phyloP scores from a whole-genome alignment of 257 asterid species.

The Dorcoceras hygrometricum region DNA sequence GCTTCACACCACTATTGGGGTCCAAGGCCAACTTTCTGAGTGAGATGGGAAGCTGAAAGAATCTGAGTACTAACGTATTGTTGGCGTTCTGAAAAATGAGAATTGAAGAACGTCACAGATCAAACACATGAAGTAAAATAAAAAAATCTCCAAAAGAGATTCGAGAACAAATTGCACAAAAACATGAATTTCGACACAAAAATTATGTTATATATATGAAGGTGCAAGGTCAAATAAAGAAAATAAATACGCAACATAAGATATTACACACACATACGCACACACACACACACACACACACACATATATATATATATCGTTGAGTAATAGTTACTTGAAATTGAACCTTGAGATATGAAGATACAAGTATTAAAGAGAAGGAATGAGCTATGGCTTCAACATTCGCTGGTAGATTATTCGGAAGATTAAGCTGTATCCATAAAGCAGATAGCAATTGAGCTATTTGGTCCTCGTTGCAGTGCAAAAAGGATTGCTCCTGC shows the following conservation, averaged over 20 bases:
- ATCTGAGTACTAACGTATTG: constrained; percentile 48
- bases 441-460: constrained; percentile 77
- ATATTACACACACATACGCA: no score
- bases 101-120: constrained; percentile 1
- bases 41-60: constrained; percentile 81
- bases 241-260: no score
- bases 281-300: no score
- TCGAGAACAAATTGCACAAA: not conserved
- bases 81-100: constrained; percentile 52
- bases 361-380: constrained; percentile 68
- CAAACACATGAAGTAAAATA: constrained; percentile 2
- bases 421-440: constrained; percentile 78
- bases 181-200: not conserved
- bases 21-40: constrained; percentile 70
- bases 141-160: not conserved
- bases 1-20: constrained; percentile 50
- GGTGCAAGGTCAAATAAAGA: no score
- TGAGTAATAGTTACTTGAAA: constrained; percentile 6
- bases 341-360: constrained; percentile 65
- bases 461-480: constrained; percentile 81
- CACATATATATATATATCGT: no score
- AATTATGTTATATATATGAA: no score
- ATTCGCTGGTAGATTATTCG: constrained; percentile 81
- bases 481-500: constrained; percentile 74
- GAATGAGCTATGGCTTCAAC: constrained; percentile 93